Base-by-base conservation (phyloP, 768 basidiomycete genomes). In the Macrolepiota fuliginosa region DNA sequence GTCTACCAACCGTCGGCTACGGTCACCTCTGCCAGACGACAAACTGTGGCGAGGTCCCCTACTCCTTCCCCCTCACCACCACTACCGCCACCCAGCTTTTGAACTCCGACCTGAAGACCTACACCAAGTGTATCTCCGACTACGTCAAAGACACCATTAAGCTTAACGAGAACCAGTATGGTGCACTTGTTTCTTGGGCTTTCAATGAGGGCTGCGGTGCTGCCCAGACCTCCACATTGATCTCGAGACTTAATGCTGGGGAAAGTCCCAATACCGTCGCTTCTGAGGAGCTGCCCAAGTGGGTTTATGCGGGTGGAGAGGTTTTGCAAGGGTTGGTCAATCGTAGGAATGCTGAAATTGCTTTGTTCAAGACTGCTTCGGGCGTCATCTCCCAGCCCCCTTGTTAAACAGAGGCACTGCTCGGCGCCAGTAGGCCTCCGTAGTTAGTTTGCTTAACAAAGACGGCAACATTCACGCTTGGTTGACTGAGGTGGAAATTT, bases 1-100 rank as follows among this genome's bases (percentile, higher is more conserved):
- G 72, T 24, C 68, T 76, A 39, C 73, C 73, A 9, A 76, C 74
- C 32, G 75, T 74, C 50, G 75, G 75, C 19, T 76, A 70, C 63
- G 74, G 74, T 10, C 75, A 76, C 61, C 68, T 72, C 32, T 76
- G 75, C 65, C 51, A 70, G 49, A 68, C 59, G 27, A 65, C 62
- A 11, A 68, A 69, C 24, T 76, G 75, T 64, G 56, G 65, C 36
- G 75, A 76, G 61, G 74, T 74, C 6, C 69, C 74, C 11, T 74
- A 71, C 63, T 53, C 67, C 27, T 75, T 75, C 70, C 73, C 75
- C 0, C 67, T 76, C 45, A 73, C 72, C 47, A 67, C 69, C 51
- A 62, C 69, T 15, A 65, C 64, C 6, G 75, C 75, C 9, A 61
- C 71, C 19, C 56, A 67, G 19, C 73, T 76, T 39, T 67, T 76